Evolutionary conservation across 2,329 filamentous ascomycete species (phyloP).

Genomic region (Phialocephala subalpina): DNA sequence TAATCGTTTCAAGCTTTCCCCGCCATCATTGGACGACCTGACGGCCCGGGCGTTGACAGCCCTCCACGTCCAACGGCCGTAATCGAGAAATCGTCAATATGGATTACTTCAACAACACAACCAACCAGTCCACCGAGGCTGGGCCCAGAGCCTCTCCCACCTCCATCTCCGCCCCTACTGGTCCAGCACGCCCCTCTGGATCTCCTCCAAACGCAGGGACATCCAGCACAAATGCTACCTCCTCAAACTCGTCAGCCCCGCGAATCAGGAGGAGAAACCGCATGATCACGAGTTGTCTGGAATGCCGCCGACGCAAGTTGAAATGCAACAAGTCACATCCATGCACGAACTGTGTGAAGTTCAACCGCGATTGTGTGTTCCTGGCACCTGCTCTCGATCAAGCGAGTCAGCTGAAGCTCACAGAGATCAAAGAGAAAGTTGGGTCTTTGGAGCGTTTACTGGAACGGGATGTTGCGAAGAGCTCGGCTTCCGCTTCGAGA

Average conservation of each 20-base stretch:
- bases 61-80: not conserved
- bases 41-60: not conserved
- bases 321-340: conserved; percentile 80
- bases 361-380: conserved; percentile 55
- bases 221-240: not conserved
- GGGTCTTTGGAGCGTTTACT: conserved; percentile 74
- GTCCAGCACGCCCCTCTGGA: conserved; percentile 15
- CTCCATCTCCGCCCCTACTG: conserved; percentile 12
- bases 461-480: conserved; percentile 70
- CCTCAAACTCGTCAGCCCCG: conserved; percentile 28
- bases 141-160: conserved; percentile 1
- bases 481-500: conserved; percentile 30
- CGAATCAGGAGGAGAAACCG: conserved; percentile 59
- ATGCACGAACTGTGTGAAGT: conserved; percentile 58
- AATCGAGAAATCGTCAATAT: conserved; percentile 23
- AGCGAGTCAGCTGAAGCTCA: conserved; percentile 72
- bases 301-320: conserved; percentile 78
- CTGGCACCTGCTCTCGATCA: conserved; percentile 62
- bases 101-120: conserved; percentile 31
- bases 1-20: not conserved
- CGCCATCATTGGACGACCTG: not conserved
- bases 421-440: conserved; percentile 82
- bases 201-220: conserved; percentile 19
- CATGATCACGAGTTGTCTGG: conserved; percentile 73
- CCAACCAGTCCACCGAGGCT: conserved; percentile 16